Evolutionary conservation across 116 monocot species (phyloP), one percentile per base, ranked within the genome.

Genomic region (Iris pallida): DNA sequence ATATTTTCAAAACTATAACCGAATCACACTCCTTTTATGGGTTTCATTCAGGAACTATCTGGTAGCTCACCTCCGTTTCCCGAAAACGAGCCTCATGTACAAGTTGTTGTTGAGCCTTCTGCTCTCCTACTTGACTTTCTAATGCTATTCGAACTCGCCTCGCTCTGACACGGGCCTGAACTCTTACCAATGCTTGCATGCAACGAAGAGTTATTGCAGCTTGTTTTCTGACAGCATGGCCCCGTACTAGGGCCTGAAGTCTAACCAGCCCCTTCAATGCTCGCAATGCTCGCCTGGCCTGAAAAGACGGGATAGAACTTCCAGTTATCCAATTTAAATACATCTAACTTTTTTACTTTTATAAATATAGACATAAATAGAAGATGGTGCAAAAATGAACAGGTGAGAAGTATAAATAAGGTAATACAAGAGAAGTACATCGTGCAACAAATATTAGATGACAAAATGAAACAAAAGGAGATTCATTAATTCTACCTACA

Each of bases 171-270:
- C 90, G 94, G 57, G 94, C 94, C 61, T 90, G 94, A 68, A 87
- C 90, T 76, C 90, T 80, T 16, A 94, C 94, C 15, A 89, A 59
- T n/a, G 94, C 87, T 85, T 94, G 90, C 95, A 95, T 91, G 42
- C 88, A 86, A 9, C 80, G 83, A 69, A 91, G 82, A 59, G 90
- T 90, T 59, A 81, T 80, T 63, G 90, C 90, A 66, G 94, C 90
- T 81, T 90, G 88, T 66, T 95, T 95, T 71, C 95, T 78, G 15
- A 95, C 91, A 62, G 82, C 81, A 84, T 91, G 91, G 49, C 95
- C 95, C 53, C 95, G 81, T 15, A 91, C 91, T 59, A 95, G 84
- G 7, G 95, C 95, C 64, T 95, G 95, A 59, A 95, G 88, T 79
- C 84, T 84, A 41, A 95, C 95, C 15, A 95, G 70, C 17, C 95